Conservation (phyloP, 2,329 filamentous ascomycete genomes). For the Diaporthe aspalathi region DNA sequence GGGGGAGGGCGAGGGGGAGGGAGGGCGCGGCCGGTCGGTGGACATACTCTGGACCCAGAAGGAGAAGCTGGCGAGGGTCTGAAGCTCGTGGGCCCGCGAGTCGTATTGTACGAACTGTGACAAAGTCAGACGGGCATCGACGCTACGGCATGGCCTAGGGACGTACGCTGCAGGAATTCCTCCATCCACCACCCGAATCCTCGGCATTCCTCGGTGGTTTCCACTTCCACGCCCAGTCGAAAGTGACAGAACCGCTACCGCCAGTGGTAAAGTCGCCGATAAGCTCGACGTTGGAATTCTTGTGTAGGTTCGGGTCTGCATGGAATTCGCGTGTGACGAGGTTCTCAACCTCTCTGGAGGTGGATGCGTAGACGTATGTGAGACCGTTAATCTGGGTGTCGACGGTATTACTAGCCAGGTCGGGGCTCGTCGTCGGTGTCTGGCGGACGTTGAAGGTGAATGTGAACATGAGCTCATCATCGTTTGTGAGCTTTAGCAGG, state of each 20-base stretch:
- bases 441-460: slow-evolving; percentile 86
- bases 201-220: slow-evolving; percentile 85
- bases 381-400: slow-evolving; percentile 89
- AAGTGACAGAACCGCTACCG: slow-evolving; percentile 85
- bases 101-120: slow-evolving; percentile 94
- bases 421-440: slow-evolving; percentile 48
- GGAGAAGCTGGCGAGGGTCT: slow-evolving; percentile 90
- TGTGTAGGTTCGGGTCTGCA: slow-evolving; percentile 96
- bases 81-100: slow-evolving; percentile 86
- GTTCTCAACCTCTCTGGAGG: slow-evolving; percentile 87
- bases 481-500: slow-evolving; percentile 86
- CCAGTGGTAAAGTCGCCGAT: slow-evolving; percentile 91
- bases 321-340: slow-evolving; percentile 95
- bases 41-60: slow-evolving; percentile 90
- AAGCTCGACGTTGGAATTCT: slow-evolving; percentile 93
- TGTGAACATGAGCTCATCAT: slow-evolving; percentile 92
- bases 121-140: slow-evolving; percentile 44
- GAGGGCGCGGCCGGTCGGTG: slow-evolving; percentile 38
- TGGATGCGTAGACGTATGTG: slow-evolving; percentile 92
- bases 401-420: slow-evolving; percentile 61
- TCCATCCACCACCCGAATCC: slow-evolving; percentile 91
- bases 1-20: slow-evolving; percentile 41
- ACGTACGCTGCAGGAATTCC: slow-evolving; percentile 89
- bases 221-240: slow-evolving; percentile 98
- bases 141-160: neutral